Evolutionary conservation across 768 basidiomycete species (phyloP).

Genomic region (Tephrocybe rancida): DNA sequence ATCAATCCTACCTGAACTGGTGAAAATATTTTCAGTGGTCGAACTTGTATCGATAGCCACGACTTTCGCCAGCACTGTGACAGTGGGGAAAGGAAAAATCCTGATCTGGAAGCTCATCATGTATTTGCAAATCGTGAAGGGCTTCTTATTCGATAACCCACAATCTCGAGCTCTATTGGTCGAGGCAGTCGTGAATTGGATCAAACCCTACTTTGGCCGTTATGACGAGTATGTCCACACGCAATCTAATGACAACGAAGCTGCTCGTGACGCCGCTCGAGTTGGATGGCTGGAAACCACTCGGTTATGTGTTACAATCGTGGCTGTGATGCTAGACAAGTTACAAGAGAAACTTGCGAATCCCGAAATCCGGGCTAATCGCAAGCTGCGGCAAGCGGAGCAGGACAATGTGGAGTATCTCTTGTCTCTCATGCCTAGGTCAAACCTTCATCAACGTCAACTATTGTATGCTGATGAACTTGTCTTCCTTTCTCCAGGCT

Average conservation of each 20-base stretch:
- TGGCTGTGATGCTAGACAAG: constrained; percentile 89
- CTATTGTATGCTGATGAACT: constrained; percentile 2
- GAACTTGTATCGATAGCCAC: constrained; percentile 89
- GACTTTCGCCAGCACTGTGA: constrained; percentile 84
- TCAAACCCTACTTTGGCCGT: constrained; percentile 91
- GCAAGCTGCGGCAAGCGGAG: constrained; percentile 68
- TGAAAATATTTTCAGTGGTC: constrained; percentile 75
- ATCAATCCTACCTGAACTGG: constrained; percentile 85
- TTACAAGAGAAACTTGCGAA: constrained; percentile 79
- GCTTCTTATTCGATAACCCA: constrained; percentile 83
- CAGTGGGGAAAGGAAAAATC: constrained; percentile 79
- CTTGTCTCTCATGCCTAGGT: constrained; percentile 84
- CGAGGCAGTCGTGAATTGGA: constrained; percentile 89
- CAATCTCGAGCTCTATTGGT: constrained; percentile 79
- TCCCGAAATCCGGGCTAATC: constrained; percentile 63
- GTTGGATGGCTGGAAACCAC: constrained; percentile 89
- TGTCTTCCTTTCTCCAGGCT: constrained; percentile 57
- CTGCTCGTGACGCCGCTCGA: constrained; percentile 69
- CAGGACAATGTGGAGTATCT: constrained; percentile 92
- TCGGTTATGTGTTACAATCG: constrained; percentile 86
- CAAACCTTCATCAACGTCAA: constrained; percentile 19
- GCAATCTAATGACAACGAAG: constrained; percentile 66
- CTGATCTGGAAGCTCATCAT: constrained; percentile 93
- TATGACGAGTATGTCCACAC: constrained; percentile 82
- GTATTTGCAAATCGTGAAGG: constrained; percentile 89